phyloP scores from a whole-genome alignment of 164 flowering plant species.

The Magnolia officinalis region DNA sequence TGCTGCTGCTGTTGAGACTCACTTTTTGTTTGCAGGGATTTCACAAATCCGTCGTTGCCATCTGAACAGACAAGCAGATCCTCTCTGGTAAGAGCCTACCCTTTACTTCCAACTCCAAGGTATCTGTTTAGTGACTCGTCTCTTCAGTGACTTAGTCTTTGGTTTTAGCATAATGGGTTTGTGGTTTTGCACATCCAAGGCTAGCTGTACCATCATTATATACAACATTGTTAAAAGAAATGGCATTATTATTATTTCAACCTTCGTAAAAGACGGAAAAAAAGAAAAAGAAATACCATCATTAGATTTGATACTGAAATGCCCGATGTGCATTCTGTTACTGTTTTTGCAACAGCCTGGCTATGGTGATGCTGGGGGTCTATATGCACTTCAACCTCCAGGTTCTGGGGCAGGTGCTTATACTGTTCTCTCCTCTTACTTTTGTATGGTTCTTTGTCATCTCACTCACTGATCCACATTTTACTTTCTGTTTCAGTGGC shows the following conservation, averaged over 20 bases:
- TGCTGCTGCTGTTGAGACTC: background rate
- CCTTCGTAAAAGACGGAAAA: background rate
- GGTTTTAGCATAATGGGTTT: background rate
- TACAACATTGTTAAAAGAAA: too few relatives aligned
- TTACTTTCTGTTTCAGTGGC: slow-evolving; percentile 53
- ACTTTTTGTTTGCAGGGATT: slow-evolving; percentile 31
- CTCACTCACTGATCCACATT: slow-evolving; percentile 16
- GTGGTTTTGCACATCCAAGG: background rate
- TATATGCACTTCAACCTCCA: slow-evolving; percentile 49
- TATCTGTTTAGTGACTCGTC: background rate
- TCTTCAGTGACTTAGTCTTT: background rate
- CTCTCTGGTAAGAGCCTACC: slow-evolving; percentile 54
- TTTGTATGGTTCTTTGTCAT: slow-evolving; percentile 1
- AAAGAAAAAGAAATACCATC: background rate
- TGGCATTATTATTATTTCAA: too few relatives aligned
- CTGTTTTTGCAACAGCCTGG: slow-evolving; percentile 44
- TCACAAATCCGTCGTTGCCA: slow-evolving; percentile 87
- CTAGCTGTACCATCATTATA: too few relatives aligned
- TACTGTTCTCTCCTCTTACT: background rate
- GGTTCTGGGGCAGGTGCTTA: slow-evolving; percentile 51
- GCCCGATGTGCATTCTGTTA: background rate
- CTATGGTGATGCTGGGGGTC: slow-evolving; percentile 68
- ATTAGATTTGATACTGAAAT: background rate
- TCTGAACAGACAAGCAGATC: slow-evolving; percentile 86
- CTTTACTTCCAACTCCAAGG: background rate